phyloP scores from a whole-genome alignment of 176 grass and related monocot species.

The Saccharum officinarum region DNA sequence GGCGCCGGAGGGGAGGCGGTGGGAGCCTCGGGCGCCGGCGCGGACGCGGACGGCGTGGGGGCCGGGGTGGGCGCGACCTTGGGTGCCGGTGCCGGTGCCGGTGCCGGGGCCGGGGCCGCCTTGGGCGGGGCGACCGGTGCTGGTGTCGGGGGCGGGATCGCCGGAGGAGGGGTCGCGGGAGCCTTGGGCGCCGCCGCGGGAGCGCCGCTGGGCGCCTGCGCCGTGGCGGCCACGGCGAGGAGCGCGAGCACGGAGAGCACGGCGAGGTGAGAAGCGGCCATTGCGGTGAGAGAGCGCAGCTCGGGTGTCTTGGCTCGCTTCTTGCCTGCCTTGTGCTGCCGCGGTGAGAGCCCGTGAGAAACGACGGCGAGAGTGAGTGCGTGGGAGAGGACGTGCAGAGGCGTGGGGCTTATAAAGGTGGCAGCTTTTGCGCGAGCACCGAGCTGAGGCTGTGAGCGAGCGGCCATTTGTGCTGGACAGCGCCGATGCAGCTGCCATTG shows the following conservation, averaged over 20 bases:
- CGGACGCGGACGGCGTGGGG: constrained; percentile 29
- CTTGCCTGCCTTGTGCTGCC: constrained; percentile 21
- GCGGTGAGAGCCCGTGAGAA: neutral
- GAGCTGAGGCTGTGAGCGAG: neutral
- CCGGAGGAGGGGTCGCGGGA: constrained; percentile 32
- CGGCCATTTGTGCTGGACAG: constrained; percentile 20
- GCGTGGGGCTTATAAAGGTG: constrained; percentile 36
- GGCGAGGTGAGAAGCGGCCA: constrained; percentile 51
- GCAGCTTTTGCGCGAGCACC: neutral
- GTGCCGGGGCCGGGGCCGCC: constrained; percentile 6
- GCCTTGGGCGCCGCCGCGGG: constrained; percentile 39
- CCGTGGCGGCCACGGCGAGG: constrained; percentile 44
- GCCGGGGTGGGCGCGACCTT: neutral
- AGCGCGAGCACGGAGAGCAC: constrained; percentile 47
- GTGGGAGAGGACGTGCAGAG: neutral
- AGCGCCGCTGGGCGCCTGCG: constrained; percentile 34
- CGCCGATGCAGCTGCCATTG: constrained; percentile 18
- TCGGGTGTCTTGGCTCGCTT: neutral
- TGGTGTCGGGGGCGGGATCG: constrained; percentile 6
- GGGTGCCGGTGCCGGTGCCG: neutral
- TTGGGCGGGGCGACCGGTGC: constrained; percentile 33
- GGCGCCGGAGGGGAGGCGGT: constrained; percentile 20
- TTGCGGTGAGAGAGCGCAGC: neutral
- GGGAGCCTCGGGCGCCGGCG: constrained; percentile 38
- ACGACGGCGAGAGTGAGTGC: neutral